phyloP scores from a whole-genome alignment of 805 yeast genomes.

The Starmerella powellii region DNA sequence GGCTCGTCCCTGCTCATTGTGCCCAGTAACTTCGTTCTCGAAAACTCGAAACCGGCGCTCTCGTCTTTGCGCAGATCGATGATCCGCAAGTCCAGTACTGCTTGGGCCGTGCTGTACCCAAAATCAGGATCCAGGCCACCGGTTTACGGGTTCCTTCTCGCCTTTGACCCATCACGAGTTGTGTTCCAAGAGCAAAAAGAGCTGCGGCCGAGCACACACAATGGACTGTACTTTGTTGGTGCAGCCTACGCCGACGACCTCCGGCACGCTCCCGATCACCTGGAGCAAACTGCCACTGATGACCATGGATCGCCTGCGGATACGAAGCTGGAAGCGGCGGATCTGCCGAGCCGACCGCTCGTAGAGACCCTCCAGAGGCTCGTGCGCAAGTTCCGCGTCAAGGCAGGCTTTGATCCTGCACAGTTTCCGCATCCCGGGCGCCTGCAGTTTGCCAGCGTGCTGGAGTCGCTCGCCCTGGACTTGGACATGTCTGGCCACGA shows the following conservation, averaged over 20 bases:
- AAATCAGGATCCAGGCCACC: background rate
- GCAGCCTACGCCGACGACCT: no score
- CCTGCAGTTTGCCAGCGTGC: background rate
- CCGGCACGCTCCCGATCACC: no score
- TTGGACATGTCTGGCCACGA: background rate
- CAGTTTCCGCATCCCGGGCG: background rate
- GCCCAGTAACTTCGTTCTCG: slow-evolving; percentile 1
- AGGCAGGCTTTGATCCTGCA: slow-evolving; percentile 4
- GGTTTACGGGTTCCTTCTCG: background rate
- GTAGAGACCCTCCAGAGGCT: no score
- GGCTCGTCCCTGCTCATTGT: background rate
- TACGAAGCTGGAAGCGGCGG: background rate
- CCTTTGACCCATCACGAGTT: background rate
- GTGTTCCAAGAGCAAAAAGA: background rate
- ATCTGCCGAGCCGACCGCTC: no score
- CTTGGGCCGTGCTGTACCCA: background rate
- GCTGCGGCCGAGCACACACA: background rate
- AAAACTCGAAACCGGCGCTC: slow-evolving; percentile 3
- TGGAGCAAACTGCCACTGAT: no score
- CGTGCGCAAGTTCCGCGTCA: background rate
- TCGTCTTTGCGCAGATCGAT: slow-evolving; percentile 2
- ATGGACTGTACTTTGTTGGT: no score
- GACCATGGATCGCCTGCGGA: background rate
- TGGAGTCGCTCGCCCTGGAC: slow-evolving; percentile 1
- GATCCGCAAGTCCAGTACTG: background rate